Evolutionary conservation across 2,329 filamentous ascomycete genomes (phyloP).

Genomic region (Monosporascus sp.): DNA sequence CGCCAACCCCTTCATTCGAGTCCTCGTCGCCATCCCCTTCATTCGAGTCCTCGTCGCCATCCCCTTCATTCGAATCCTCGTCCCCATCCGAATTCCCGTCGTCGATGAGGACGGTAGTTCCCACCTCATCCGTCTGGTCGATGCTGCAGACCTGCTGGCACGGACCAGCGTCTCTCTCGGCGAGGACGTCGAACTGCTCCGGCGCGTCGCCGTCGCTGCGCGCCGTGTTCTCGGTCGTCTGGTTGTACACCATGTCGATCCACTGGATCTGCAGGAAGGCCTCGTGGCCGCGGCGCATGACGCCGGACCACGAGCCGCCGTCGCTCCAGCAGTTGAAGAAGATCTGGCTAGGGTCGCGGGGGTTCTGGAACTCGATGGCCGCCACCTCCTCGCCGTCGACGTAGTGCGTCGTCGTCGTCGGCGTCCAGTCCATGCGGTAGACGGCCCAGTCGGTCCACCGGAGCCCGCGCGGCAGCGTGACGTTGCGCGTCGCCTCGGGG

Average conservation of each 20-base stretch:
- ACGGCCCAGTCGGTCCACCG: conserved; percentile 51
- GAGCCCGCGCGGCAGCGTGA: conserved; percentile 30
- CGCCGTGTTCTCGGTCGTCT: conserved; percentile 19
- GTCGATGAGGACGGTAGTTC: conserved; percentile 27
- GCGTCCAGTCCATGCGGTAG: conserved; percentile 57
- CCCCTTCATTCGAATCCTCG: background rate
- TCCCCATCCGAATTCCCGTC: background rate
- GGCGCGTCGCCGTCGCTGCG: background rate
- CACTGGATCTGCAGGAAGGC: conserved; percentile 57
- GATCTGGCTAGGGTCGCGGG: conserved; percentile 43
- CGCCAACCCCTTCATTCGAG: background rate
- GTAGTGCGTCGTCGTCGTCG: conserved; percentile 49
- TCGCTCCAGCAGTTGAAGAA: conserved; percentile 58
- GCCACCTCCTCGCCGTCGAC: conserved; percentile 45
- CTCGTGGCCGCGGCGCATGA: conserved; percentile 44
- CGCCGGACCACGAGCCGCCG: conserved; percentile 53
- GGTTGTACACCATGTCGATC: conserved; percentile 56
- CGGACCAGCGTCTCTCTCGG: conserved; percentile 1
- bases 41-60: too few species aligned
- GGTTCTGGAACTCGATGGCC: conserved; percentile 48
- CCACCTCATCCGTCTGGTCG: conserved; percentile 26
- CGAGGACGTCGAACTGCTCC: background rate
- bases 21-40: background rate
- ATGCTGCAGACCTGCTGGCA: conserved; percentile 28
- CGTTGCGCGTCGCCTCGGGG: conserved; percentile 38